Conservation (phyloP, 139 green algal genomes). For the Chlamydomonas sp. region DNA sequence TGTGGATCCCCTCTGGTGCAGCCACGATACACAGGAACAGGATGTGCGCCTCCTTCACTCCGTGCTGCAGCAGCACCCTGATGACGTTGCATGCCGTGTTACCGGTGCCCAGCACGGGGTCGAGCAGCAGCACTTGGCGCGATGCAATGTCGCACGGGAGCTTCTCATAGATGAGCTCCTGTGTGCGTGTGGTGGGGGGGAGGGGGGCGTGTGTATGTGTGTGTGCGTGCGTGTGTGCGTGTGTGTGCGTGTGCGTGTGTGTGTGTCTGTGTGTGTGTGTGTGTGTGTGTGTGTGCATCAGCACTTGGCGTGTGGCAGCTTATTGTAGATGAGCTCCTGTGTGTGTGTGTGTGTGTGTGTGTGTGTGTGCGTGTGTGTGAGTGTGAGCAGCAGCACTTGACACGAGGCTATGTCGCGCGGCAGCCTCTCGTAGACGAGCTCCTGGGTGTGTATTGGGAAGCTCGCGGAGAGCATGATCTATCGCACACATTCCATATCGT, state of each 20-base stretch:
- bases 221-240: slow-evolving; percentile 1
- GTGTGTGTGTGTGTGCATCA: too few species aligned
- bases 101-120: slow-evolving; percentile 89
- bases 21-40: slow-evolving; percentile 91
- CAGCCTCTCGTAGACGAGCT: too few species aligned
- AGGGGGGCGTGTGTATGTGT: too few species aligned
- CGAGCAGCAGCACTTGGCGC: slow-evolving; percentile 89
- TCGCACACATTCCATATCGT: too few species aligned
- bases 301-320: not conserved
- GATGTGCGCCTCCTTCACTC: slow-evolving; percentile 82
- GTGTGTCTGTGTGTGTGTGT: slow-evolving; percentile 12
- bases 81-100: slow-evolving; percentile 44
- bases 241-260: slow-evolving; percentile 12
- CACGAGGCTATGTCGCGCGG: too few species aligned
- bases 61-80: slow-evolving; percentile 79
- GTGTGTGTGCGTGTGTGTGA: too few species aligned
- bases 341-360: too few species aligned
- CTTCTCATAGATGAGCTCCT: slow-evolving; percentile 49
- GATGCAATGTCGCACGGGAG: slow-evolving; percentile 85
- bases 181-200: too few species aligned
- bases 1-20: slow-evolving; percentile 80
- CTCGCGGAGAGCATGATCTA: too few species aligned
- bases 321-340: too few species aligned
- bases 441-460: too few species aligned
- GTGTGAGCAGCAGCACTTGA: too few species aligned